Evolutionary conservation across 2,329 filamentous ascomycete species (phyloP).

Genomic region (Cadophora malorum): DNA sequence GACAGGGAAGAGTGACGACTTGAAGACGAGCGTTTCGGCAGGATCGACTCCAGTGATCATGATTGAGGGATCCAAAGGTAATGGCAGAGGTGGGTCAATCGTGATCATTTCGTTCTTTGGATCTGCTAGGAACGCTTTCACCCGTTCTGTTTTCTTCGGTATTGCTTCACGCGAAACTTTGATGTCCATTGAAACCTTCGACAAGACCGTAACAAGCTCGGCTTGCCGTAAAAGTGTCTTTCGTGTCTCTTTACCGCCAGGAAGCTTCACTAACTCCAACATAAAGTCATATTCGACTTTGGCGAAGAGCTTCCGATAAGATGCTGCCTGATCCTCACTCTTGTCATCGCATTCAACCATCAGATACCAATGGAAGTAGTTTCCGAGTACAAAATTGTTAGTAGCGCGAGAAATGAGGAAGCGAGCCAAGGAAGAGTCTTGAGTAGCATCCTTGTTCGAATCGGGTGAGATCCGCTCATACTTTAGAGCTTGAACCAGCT

Average conservation of each 20-base stretch:
- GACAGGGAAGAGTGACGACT: constrained; percentile 90
- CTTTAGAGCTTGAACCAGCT: constrained; percentile 94
- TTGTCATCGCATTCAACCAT: constrained; percentile 90
- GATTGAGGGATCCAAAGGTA: constrained; percentile 87
- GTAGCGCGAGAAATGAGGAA: constrained; percentile 90
- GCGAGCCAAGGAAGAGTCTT: constrained; percentile 83
- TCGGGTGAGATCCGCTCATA: constrained; percentile 79
- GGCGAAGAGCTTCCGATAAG: constrained; percentile 84
- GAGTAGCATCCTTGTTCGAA: constrained; percentile 64
- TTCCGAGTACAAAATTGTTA: constrained; percentile 87
- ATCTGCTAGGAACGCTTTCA: constrained; percentile 85
- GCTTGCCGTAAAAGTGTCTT: constrained; percentile 84
- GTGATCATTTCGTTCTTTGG: constrained; percentile 85
- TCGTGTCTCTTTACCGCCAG: constrained; percentile 74
- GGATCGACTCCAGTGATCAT: constrained; percentile 80
- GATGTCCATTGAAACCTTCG: constrained; percentile 88
- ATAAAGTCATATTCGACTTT: constrained; percentile 97
- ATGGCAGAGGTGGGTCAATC: constrained; percentile 84
- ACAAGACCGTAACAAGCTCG: constrained; percentile 85
- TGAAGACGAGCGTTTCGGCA: constrained; percentile 90
- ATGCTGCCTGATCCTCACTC: constrained; percentile 74
- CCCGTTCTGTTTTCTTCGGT: constrained; percentile 78
- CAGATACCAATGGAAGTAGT: constrained; percentile 97
- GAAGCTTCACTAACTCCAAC: constrained; percentile 76
- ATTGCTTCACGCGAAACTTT: constrained; percentile 77